Conservation (phyloP, 2,329 filamentous ascomycete genomes). For the Hymenoscyphus occultus region DNA sequence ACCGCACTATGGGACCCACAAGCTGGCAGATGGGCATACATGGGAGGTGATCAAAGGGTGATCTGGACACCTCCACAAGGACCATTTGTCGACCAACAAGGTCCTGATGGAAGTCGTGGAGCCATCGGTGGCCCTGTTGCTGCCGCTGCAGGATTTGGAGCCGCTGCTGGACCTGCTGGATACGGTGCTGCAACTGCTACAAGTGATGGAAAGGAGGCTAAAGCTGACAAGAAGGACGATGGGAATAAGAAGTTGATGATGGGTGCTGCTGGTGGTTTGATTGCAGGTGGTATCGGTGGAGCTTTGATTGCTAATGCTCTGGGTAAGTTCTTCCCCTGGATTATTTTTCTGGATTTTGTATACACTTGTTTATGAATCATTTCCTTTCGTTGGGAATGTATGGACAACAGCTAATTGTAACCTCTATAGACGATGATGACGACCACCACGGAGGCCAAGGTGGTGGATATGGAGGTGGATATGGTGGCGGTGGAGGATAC, state of each 20-base stretch:
- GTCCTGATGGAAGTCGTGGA: slow-evolving; percentile 29
- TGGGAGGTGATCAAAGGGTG: slow-evolving; percentile 43
- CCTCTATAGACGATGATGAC: slow-evolving; percentile 38
- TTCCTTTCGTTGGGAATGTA: not conserved
- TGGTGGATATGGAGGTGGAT: slow-evolving; percentile 7
- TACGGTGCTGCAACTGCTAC: slow-evolving; percentile 19
- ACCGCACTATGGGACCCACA: slow-evolving; percentile 59
- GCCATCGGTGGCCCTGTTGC: slow-evolving; percentile 12
- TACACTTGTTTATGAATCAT: not conserved
- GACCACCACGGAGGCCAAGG: slow-evolving; percentile 12
- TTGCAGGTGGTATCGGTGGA: slow-evolving; percentile 54
- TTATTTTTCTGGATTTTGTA: slow-evolving; percentile 12
- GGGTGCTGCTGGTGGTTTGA: slow-evolving; percentile 56
- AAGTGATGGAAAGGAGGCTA: slow-evolving; percentile 13
- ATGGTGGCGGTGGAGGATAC: slow-evolving; percentile 6
- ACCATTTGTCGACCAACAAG: slow-evolving; percentile 47
- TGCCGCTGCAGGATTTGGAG: slow-evolving; percentile 10
- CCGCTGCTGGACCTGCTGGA: slow-evolving; percentile 23
- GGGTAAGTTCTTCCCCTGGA: slow-evolving; percentile 43
- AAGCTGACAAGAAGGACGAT: slow-evolving; percentile 27
- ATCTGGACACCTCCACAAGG: slow-evolving; percentile 32
- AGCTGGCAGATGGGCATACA: slow-evolving; percentile 62
- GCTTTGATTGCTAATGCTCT: slow-evolving; percentile 55
- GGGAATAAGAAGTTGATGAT: slow-evolving; percentile 51
- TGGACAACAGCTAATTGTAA: not conserved